phyloP scores from a whole-genome alignment of 345 rosid species.

The Geranium rotundifolium region DNA sequence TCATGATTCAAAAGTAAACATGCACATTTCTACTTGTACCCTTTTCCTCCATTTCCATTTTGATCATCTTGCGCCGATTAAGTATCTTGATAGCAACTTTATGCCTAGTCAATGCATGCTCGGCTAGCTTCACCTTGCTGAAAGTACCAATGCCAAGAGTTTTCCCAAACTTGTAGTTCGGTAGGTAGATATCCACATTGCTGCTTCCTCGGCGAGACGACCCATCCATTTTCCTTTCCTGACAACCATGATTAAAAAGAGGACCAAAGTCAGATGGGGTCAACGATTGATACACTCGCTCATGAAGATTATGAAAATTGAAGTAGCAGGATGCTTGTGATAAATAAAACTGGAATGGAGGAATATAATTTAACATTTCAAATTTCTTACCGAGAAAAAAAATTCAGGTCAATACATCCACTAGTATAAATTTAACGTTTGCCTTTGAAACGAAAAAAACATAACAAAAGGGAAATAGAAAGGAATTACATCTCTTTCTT shows the following conservation, averaged over 20 bases:
- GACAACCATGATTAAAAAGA: background rate
- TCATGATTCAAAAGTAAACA: background rate
- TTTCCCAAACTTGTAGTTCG: conserved; percentile 72
- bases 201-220: conserved; percentile 34
- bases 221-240: conserved; percentile 45
- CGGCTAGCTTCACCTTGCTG: conserved; percentile 89
- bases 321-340: background rate
- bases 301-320: no score
- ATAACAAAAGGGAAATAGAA: no score
- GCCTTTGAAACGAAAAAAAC: no score
- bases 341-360: background rate
- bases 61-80: conserved; percentile 68
- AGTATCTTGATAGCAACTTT: conserved; percentile 96
- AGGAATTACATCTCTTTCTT: no score
- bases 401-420: no score
- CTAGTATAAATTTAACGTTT: no score
- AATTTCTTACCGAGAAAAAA: background rate
- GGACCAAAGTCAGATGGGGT: no score
- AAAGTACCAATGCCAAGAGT: conserved; percentile 90
- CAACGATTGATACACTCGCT: no score
- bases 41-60: conserved; percentile 86
- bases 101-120: conserved; percentile 70
- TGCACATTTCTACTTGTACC: conserved; percentile 23
- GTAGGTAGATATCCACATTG: conserved; percentile 42
- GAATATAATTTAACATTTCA: background rate